These are phyloP conservation scores for Fomitopsis pinicola DNA, from an alignment of 1,284 basidiomycete species.

Conservation along the genomic window DNA sequence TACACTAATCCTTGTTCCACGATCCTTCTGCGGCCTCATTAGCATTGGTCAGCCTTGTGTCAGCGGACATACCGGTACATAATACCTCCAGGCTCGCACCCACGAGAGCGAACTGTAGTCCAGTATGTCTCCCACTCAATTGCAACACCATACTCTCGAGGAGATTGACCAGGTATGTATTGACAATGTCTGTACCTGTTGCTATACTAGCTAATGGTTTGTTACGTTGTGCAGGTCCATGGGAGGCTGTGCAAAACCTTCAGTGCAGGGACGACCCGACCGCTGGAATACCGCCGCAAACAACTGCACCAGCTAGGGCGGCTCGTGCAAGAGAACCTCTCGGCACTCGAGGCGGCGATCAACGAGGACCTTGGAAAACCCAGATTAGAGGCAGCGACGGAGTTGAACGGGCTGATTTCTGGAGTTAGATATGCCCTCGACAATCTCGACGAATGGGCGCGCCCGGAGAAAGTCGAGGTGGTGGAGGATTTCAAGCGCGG, in stretches of 20 bases:
- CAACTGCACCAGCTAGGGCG: conserved; percentile 64
- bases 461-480: conserved; percentile 37
- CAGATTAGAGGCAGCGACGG: conserved; percentile 36
- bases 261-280: conserved; percentile 43
- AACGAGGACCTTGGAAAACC: conserved; percentile 52
- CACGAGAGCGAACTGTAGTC: neutral
- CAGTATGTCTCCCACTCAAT: conserved; percentile 1
- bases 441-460: conserved; percentile 49
- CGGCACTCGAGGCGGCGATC: conserved; percentile 44
- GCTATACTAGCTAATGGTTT: too few relatives aligned
- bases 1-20: too few relatives aligned
- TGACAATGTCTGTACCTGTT: too few relatives aligned
- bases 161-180: conserved; percentile 10
- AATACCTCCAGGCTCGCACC: neutral
- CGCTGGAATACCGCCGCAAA: conserved; percentile 52
- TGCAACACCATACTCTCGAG: conserved; percentile 3
- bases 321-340: conserved; percentile 55
- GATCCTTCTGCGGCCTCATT: too few relatives aligned
- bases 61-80: too few relatives aligned
- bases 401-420: conserved; percentile 35
- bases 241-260: conserved; percentile 44
- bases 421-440: conserved; percentile 44
- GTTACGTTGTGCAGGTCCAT: conserved; percentile 36
- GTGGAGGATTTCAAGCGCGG: conserved; percentile 31
- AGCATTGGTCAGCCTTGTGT: too few relatives aligned